Conservation (phyloP, 768 basidiomycete species). For the Psilocybe sp. region DNA sequence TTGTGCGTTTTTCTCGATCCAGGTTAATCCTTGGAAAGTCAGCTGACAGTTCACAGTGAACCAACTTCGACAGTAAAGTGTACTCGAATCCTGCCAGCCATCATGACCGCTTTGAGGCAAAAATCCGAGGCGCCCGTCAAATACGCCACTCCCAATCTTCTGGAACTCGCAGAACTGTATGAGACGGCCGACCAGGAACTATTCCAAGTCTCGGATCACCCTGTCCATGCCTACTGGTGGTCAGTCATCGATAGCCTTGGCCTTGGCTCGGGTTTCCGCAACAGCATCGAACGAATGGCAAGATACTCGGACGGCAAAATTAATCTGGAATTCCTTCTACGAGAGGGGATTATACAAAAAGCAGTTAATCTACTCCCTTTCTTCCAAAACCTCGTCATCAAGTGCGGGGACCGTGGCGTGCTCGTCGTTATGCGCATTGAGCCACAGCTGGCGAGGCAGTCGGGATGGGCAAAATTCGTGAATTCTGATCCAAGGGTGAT, state of each 20-base stretch:
- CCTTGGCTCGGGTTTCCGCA: conserved; percentile 65
- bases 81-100: conserved; percentile 61
- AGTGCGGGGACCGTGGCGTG: conserved; percentile 74
- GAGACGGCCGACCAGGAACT: conserved; percentile 42
- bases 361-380: conserved; percentile 81
- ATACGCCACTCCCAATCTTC: conserved; percentile 80
- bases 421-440: conserved; percentile 58
- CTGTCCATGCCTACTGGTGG: conserved; percentile 53
- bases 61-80: conserved; percentile 92
- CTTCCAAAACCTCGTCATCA: conserved; percentile 81
- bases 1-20: conserved; percentile 54
- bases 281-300: conserved; percentile 61
- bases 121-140: conserved; percentile 46
- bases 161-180: conserved; percentile 70
- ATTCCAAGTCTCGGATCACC: conserved; percentile 48
- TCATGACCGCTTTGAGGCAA: conserved; percentile 35
- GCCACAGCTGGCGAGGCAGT: conserved; percentile 33
- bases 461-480: conserved; percentile 50
- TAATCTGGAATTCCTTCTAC: conserved; percentile 57
- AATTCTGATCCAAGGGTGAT: conserved; percentile 46
- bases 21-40: not conserved
- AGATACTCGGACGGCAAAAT: conserved; percentile 40
- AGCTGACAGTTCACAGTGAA: conserved; percentile 52
- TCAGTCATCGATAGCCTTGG: conserved; percentile 56
- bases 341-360: conserved; percentile 75